Conservation (phyloP, 2,329 filamentous ascomycete species). For the Fusarium scirpi region DNA sequence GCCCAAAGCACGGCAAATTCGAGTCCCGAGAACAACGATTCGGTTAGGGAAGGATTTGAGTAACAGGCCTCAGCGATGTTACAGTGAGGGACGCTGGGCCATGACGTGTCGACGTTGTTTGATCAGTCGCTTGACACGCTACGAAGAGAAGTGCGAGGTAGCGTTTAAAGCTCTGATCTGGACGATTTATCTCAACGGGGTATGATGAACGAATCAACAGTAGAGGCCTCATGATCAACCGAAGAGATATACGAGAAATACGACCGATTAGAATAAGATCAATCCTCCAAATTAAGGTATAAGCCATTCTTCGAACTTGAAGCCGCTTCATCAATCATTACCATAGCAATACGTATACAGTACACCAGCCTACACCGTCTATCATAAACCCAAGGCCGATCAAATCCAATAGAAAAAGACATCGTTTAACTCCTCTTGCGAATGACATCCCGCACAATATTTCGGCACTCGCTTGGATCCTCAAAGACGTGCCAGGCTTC, state of each 20-base stretch:
- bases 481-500: slow-evolving; percentile 86
- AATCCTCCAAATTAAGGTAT: neutral
- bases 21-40: neutral
- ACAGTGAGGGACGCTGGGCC: neutral
- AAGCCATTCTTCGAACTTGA: neutral
- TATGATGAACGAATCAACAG: neutral
- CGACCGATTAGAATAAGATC: neutral
- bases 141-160: neutral
- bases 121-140: neutral
- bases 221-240: neutral
- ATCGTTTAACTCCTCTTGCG: slow-evolving; percentile 16
- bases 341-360: neutral
- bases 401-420: neutral
- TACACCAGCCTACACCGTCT: neutral
- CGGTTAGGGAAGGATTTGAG: neutral
- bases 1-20: too few species aligned
- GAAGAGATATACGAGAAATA: neutral
- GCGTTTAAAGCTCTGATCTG: neutral
- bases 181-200: neutral
- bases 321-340: neutral
- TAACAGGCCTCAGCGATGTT: neutral
- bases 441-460: slow-evolving; percentile 48
- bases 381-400: neutral
- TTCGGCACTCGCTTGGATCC: slow-evolving; percentile 73
- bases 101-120: neutral